Conservation (phyloP, 257 asterid genomes). For the Solanum tacnaense region DNA sequence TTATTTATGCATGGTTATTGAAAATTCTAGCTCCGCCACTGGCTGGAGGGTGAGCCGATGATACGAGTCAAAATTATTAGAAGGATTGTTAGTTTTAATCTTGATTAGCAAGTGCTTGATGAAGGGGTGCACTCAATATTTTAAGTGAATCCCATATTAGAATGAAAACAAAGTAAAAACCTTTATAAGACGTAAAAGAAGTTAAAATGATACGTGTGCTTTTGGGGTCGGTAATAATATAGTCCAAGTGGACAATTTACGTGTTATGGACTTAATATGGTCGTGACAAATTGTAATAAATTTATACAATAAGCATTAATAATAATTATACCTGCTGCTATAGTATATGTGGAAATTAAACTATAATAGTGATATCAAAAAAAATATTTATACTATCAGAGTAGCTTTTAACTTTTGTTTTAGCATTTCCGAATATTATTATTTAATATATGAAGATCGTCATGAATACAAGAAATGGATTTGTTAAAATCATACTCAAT, state of each 20-base stretch:
- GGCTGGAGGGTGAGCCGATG: neutral
- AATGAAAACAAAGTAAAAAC: neutral
- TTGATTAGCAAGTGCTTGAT: neutral
- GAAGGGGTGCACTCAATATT: neutral
- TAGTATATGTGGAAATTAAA: neutral
- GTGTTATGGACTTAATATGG: neutral
- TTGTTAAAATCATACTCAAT: neutral
- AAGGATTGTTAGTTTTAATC: neutral
- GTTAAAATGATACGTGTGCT: neutral
- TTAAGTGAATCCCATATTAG: neutral
- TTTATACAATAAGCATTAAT: neutral
- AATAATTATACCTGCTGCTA: neutral
- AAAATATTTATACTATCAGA: neutral
- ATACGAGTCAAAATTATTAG: neutral
- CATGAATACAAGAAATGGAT: neutral
- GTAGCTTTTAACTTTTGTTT: neutral
- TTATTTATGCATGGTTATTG: too few relatives aligned
- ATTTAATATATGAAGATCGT: neutral
- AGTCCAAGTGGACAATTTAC: neutral
- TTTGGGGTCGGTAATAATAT: neutral
- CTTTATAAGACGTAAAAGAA: neutral
- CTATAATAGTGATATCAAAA: neutral
- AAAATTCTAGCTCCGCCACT: too few relatives aligned
- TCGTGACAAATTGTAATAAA: neutral
- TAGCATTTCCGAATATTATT: neutral